Evolutionary conservation across 2,329 filamentous ascomycete species (phyloP), one percentile per base, ranked within the genome.

Genomic region (Pseudocercospora ulei): DNA sequence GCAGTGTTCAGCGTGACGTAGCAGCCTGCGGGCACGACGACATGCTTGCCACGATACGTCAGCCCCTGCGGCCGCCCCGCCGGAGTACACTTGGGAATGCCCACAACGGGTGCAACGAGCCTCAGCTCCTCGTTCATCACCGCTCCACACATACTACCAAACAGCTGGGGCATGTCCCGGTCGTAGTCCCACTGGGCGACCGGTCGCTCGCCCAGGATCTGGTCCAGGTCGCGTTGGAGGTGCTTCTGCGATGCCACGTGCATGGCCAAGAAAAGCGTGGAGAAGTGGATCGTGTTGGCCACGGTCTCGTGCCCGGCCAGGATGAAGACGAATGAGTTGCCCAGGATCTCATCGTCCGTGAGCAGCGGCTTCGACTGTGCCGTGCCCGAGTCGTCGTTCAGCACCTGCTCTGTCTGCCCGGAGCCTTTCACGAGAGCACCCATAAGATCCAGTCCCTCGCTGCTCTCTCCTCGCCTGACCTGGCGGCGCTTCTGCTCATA

Each of bases 251-350:
- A 71, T 1, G 65, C 60, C 4, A 75, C 75, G 51, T 78, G 71
- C 51, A 75, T 71, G 8, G 82, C 82, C 4, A 88, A 70, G 50
- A 76, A 70, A 22, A 84, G 56, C 3, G 86, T 61, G 2, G 76
- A 69, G 56, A 82, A 86, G 61, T 87, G 79, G 24, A 86, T 66
- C 3, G 74, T 72, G 58, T 82, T 84, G 31, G 82, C 82, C 1
- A 81, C 81, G 1, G 82, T 87, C 60, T 90, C 83, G 60, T 90
- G 82, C 7, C 83, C 83, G 0, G 83, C 82, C 1, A 87, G 67
- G 44, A 73, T 70, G 44, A 75, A 63, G 33, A 72, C 66, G 43
- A 73, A 73, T 13, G 80, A 75, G 54, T 86, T 86, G 35, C 80
- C 80, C 17, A 82, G 63, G 42, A 87, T 78, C 39, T 86, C 80